These are phyloP conservation scores for Breynia disticha DNA, from an alignment of 441 rosid species.

Conservation along the genomic window DNA sequence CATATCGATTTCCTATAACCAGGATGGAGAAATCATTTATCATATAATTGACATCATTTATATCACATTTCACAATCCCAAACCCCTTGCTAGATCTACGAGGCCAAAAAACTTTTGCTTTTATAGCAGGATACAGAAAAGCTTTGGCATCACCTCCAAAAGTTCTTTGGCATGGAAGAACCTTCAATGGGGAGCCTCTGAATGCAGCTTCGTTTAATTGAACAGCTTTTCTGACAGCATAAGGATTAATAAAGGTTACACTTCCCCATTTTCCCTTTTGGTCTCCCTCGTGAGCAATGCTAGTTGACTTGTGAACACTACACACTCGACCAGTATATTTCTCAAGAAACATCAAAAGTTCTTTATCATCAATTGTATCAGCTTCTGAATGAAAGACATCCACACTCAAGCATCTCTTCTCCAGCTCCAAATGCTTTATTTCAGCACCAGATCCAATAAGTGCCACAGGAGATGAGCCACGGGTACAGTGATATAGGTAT, in stretches of 20 bases:
- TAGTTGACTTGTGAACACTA: constrained; percentile 37
- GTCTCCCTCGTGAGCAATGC: constrained; percentile 1
- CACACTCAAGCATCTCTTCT: constrained; percentile 56
- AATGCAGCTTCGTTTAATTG: constrained; percentile 43
- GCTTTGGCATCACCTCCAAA: constrained; percentile 35
- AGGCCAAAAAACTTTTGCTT: constrained; percentile 53
- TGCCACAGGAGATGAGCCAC: constrained; percentile 45
- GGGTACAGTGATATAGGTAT: constrained; percentile 43
- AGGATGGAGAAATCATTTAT: constrained; percentile 28
- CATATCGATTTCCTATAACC: constrained; percentile 31
- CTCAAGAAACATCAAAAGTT: constrained; percentile 58
- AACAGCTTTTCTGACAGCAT: constrained; percentile 47
- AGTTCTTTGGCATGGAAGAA: constrained; percentile 38
- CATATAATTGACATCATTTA: constrained; percentile 25
- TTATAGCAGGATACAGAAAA: constrained; percentile 49
- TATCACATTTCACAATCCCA: constrained; percentile 33
- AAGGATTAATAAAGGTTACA: constrained; percentile 54
- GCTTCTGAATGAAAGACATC: constrained; percentile 50
- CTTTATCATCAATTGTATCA: constrained; percentile 48
- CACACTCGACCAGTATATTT: constrained; percentile 48
- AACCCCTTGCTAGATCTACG: constrained; percentile 42
- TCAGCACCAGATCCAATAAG: constrained; percentile 89
- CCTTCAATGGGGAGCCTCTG: constrained; percentile 37
- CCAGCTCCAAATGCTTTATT: constrained; percentile 82
- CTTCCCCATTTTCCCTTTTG: constrained; percentile 59